Percentiles rank a stretch among this genome's conserved stretches.
These are phyloP conservation scores for Fusarium sp. DNA, from an alignment of 2,329 filamentous ascomycete species.

Conservation along the genomic window DNA sequence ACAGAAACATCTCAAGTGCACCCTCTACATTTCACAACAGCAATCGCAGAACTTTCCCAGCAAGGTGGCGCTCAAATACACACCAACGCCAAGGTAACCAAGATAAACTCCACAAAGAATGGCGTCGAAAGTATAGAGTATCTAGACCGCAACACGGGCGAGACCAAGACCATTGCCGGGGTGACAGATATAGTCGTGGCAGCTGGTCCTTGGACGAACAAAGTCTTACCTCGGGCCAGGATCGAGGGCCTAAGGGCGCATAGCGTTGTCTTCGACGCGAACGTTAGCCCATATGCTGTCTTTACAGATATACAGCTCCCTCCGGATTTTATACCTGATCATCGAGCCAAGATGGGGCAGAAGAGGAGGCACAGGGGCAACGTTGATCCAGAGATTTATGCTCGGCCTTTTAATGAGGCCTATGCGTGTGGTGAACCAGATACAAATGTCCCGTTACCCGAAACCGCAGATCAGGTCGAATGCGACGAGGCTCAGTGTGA, in stretches of 20 bases:
- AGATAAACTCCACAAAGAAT: conserved; percentile 65
- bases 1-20: conserved; percentile 92
- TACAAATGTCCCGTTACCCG: conserved; percentile 75
- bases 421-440: conserved; percentile 97
- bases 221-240: conserved; percentile 64
- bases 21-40: conserved; percentile 87
- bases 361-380: conserved; percentile 65
- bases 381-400: conserved; percentile 92
- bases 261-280: conserved; percentile 70
- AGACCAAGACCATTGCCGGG: conserved; percentile 49
- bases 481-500: conserved; percentile 81
- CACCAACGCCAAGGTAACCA: conserved; percentile 72
- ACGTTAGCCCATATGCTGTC: conserved; percentile 77
- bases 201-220: conserved; percentile 71
- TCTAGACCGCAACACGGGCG: conserved; percentile 56
- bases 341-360: conserved; percentile 57
- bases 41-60: conserved; percentile 79
- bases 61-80: conserved; percentile 74
- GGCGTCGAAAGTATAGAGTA: conserved; percentile 70
- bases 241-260: conserved; percentile 69
- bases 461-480: conserved; percentile 77
- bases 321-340: conserved; percentile 64
- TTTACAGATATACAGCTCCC: conserved; percentile 89
- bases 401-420: conserved; percentile 85
- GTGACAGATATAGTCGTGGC: conserved; percentile 65